These are phyloP conservation scores for Phlebiopsis flavidoalba DNA, from an alignment of 768 basidiomycete genomes.

Conservation along the genomic window DNA sequence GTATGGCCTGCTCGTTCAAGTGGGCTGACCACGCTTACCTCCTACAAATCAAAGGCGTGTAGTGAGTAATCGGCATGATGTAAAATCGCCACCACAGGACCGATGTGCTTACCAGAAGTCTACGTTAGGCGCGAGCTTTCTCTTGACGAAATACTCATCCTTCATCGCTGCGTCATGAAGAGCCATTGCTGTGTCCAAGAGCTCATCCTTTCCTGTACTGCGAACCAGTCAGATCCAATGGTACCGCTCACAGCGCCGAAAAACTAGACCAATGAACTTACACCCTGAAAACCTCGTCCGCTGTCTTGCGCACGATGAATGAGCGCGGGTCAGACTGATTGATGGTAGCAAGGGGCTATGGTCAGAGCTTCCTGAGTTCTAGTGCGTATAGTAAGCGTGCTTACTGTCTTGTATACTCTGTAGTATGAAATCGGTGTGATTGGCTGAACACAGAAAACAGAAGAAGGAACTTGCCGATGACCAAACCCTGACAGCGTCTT, in stretches of 20 bases:
- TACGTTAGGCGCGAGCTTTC: slow-evolving; percentile 84
- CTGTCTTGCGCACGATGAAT: slow-evolving; percentile 85
- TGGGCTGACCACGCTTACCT: slow-evolving; percentile 31
- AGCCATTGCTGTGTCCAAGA: slow-evolving; percentile 79
- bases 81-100: neutral
- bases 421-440: neutral
- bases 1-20: neutral
- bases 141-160: slow-evolving; percentile 82
- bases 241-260: neutral
- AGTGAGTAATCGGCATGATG: neutral
- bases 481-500: slow-evolving; percentile 90
- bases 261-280: slow-evolving; percentile 29
- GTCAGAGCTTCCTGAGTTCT: neutral
- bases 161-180: slow-evolving; percentile 61
- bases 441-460: neutral
- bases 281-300: slow-evolving; percentile 90
- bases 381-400: slow-evolving; percentile 15
- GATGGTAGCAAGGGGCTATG: neutral
- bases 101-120: slow-evolving; percentile 60
- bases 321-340: slow-evolving; percentile 83
- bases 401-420: slow-evolving; percentile 70
- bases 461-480: slow-evolving; percentile 50
- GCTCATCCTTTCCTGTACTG: slow-evolving; percentile 80
- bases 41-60: slow-evolving; percentile 31
- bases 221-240: neutral